These are phyloP conservation scores for Gremmenia infestans DNA, from an alignment of 2,329 filamentous ascomycete genomes.

Conservation along the genomic window DNA sequence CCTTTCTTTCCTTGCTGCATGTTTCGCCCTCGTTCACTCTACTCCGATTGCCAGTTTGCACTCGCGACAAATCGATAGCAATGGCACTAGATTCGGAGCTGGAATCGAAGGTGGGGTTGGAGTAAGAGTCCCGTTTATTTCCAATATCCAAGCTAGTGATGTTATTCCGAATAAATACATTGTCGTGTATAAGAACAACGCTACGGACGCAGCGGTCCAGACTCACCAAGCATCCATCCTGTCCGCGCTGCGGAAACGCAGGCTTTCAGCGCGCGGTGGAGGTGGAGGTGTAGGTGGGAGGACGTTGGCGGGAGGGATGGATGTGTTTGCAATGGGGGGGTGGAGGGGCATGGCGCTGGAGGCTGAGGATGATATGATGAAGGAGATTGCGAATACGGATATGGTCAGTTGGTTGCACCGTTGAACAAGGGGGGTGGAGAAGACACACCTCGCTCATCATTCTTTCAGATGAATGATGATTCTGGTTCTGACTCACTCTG, in stretches of 20 bases:
- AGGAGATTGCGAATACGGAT: constrained; percentile 42
- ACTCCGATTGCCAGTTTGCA: not conserved
- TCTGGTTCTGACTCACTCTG: too few species aligned
- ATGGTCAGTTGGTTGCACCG: constrained; percentile 6
- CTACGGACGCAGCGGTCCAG: constrained; percentile 43
- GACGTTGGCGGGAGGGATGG: constrained; percentile 43
- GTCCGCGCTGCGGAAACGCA: constrained; percentile 49
- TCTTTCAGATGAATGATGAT: not conserved
- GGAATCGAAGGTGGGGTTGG: not conserved
- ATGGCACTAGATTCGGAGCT: not conserved
- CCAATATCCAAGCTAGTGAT: constrained; percentile 44
- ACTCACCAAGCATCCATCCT: constrained; percentile 46
- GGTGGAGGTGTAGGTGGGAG: constrained; percentile 33
- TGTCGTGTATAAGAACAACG: constrained; percentile 56
- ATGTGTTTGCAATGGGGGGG: constrained; percentile 41
- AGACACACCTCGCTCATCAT: too few species aligned
- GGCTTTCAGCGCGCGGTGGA: constrained; percentile 47
- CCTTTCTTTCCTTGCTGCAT: constrained; percentile 7
- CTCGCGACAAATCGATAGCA: not conserved
- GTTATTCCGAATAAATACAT: constrained; percentile 55
- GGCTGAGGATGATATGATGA: constrained; percentile 45
- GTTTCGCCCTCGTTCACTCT: constrained; percentile 2
- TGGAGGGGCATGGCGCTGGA: constrained; percentile 52
- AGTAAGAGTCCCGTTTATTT: constrained; percentile 40
- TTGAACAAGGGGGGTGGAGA: not conserved